Base-by-base conservation (phyloP, 2,329 filamentous ascomycete species). In the Penicillium concentricum region DNA sequence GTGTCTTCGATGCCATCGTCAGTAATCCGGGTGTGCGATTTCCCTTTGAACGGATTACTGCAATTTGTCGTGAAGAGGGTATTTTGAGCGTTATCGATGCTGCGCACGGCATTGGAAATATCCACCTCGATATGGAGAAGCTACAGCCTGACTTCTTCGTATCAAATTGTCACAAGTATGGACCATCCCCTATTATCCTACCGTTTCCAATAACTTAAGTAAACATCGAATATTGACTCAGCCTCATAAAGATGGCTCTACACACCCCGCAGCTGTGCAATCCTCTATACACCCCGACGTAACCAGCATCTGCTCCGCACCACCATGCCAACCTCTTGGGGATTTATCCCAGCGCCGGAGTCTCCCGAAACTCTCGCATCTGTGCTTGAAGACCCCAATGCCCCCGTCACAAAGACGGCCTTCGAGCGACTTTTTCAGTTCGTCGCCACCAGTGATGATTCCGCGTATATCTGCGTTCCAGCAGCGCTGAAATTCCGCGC, bases 91-190 rank as follows among this genome's bases (percentile, higher is more conserved):
- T 91, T 20, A 79, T 97, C 37, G 93, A 97, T 70, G 92, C 85
- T 16, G 93, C 93, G 0, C 93, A 97, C 74, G 88, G 88, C 1
- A 77, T 96, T 24, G 93, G 93, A 2, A 88, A 94, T 74, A 81
- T 96, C 8, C 79, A 82, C 1, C 73, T 97, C 8, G 84, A 95
- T 72, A 75, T 97, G 15, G 61, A 70, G 0, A 72, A 75, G 4
- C 76, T 92, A 3, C 84, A 92, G 60, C 87, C 91, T 0, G 92
- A 97, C 73, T 97, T 96, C 76, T 90, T 95, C 68, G 83, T 93
- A 15, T 88, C 82, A 54, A 97, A 97, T 72, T 90, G 87, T 65
- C 90, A 96, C 78, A 96, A 96, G 74, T 76, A 69, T 51, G 65
- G 51, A 0, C 5, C 7, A n/a, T 5, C 18, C 26, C 37, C 44